These are phyloP conservation scores for Hirschioporus abietinus DNA, from an alignment of 768 basidiomycete species.

Conservation along the genomic window DNA sequence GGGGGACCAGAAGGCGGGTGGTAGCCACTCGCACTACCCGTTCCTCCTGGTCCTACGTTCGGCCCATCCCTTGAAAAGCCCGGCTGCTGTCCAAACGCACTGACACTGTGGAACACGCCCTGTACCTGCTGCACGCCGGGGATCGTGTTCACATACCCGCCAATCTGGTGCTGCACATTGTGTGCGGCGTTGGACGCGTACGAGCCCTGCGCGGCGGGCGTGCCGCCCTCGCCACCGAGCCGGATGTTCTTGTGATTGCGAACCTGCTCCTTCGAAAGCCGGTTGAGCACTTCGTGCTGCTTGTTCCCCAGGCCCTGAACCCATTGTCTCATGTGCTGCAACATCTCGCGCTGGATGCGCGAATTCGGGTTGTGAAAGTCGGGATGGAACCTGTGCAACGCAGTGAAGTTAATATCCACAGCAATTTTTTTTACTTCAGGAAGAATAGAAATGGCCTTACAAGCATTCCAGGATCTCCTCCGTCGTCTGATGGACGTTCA, in stretches of 20 bases:
- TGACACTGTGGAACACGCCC: conserved; percentile 29
- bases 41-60: conserved; percentile 23
- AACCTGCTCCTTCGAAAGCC: conserved; percentile 61
- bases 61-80: conserved; percentile 7
- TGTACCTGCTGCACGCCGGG: conserved; percentile 44
- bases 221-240: conserved; percentile 45
- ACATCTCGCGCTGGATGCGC: conserved; percentile 71
- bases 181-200: conserved; percentile 44
- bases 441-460: conserved; percentile 31
- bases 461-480: conserved; percentile 66
- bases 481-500: conserved; percentile 49
- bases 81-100: conserved; percentile 11
- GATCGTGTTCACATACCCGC: conserved; percentile 39
- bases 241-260: conserved; percentile 71
- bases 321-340: conserved; percentile 63
- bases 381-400: conserved; percentile 64
- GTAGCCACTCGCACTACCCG: conserved; percentile 24
- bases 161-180: conserved; percentile 41
- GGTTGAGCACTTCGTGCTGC: conserved; percentile 44
- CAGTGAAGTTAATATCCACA: background rate
- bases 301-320: conserved; percentile 42
- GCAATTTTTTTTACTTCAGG: background rate
- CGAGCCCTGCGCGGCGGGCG: conserved; percentile 39
- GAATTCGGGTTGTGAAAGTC: conserved; percentile 66
- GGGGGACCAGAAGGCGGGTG: conserved; percentile 13